phyloP scores from a whole-genome alignment of 2,329 filamentous ascomycete genomes.

The Fragosphaeria purpurea region DNA sequence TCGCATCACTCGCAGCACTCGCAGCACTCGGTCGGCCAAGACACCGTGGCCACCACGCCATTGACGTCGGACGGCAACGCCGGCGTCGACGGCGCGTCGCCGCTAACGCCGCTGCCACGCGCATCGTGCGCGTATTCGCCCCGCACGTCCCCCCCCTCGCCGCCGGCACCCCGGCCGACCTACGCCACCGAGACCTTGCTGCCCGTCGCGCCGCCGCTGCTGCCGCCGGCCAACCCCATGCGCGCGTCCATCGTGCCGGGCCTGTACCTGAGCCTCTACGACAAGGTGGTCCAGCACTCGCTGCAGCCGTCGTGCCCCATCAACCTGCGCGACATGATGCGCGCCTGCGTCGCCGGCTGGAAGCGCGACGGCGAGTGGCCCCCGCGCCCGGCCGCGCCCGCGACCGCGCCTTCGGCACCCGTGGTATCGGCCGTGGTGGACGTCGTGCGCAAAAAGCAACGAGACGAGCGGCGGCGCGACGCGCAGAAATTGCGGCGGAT shows the following conservation, averaged over 20 bases:
- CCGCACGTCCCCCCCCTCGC: background rate
- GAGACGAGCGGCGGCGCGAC: conserved; percentile 3
- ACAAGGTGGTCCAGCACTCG: conserved; percentile 72
- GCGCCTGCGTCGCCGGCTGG: conserved; percentile 80
- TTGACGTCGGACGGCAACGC: conserved; percentile 32
- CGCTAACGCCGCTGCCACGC: background rate
- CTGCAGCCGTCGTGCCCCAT: conserved; percentile 80
- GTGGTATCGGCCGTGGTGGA: background rate
- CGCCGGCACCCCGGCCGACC: no score
- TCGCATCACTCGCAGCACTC: conserved; percentile 13
- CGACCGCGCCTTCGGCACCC: background rate
- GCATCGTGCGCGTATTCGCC: background rate
- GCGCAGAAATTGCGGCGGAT: no score
- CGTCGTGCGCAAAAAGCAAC: conserved; percentile 1
- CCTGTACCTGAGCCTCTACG: conserved; percentile 75
- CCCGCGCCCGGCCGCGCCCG: conserved; percentile 47
- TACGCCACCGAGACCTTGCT: conserved; percentile 54
- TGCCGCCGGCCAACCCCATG: conserved; percentile 66
- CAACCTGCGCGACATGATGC: conserved; percentile 72
- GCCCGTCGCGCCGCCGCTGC: conserved; percentile 61
- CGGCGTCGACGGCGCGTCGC: background rate
- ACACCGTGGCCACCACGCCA: conserved; percentile 29
- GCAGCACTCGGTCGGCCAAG: conserved; percentile 8
- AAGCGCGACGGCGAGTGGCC: conserved; percentile 92
- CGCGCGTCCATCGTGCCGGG: conserved; percentile 64